phyloP scores from a whole-genome alignment of 306 rosid species.

The Phaseolus lunatus region DNA sequence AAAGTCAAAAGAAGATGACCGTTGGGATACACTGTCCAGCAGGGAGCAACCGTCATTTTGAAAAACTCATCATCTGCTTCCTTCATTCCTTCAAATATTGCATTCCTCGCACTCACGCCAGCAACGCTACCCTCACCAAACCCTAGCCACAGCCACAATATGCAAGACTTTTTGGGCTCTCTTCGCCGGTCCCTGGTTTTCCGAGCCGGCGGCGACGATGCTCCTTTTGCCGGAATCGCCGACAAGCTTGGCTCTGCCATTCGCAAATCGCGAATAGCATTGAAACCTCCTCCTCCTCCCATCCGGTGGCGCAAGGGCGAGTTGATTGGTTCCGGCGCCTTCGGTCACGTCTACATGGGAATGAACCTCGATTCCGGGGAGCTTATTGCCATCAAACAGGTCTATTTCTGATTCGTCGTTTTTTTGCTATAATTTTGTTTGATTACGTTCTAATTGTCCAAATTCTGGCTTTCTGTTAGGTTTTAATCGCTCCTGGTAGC shows the following conservation, averaged over 20 bases:
- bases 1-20: slow-evolving; percentile 44
- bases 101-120: slow-evolving; percentile 7
- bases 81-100: slow-evolving; percentile 45
- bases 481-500: slow-evolving; percentile 70
- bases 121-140: slow-evolving; percentile 25
- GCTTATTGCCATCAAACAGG: slow-evolving; percentile 94
- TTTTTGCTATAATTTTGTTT: background rate
- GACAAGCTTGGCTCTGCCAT: slow-evolving; percentile 79
- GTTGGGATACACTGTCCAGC: slow-evolving; percentile 32
- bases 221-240: slow-evolving; percentile 67
- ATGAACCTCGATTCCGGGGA: slow-evolving; percentile 97
- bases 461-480: slow-evolving; percentile 55
- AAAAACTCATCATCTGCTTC: slow-evolving; percentile 44
- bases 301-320: slow-evolving; percentile 96
- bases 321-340: slow-evolving; percentile 90
- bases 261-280: slow-evolving; percentile 77
- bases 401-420: slow-evolving; percentile 42
- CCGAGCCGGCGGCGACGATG: slow-evolving; percentile 51
- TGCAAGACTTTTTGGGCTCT: slow-evolving; percentile 83
- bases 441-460: slow-evolving; percentile 11
- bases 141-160: slow-evolving; percentile 39
- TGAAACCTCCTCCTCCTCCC: slow-evolving; percentile 54
- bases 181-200: slow-evolving; percentile 85
- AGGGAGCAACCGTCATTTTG: slow-evolving; percentile 29
- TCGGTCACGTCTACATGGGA: slow-evolving; percentile 91